Conservation (phyloP, 495 filamentous ascomycete genomes). For the Tuber borchii region DNA sequence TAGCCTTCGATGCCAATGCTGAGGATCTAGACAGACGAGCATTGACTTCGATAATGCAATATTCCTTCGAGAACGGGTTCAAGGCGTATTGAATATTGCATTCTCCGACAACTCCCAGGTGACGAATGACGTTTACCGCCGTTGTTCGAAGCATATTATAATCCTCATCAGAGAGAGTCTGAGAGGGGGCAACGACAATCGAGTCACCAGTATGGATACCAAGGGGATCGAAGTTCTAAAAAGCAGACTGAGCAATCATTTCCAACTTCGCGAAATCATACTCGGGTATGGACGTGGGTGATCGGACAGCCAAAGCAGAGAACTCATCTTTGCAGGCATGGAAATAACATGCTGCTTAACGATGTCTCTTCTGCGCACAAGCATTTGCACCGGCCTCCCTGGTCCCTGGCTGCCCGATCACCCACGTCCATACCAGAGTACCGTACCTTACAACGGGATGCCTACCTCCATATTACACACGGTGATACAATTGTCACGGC, state of each 20-base stretch:
- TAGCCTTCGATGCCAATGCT: slow-evolving; percentile 91
- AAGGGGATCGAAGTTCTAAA: slow-evolving; percentile 84
- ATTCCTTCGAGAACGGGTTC: slow-evolving; percentile 93
- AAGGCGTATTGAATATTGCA: slow-evolving; percentile 99
- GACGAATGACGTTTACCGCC: slow-evolving; percentile 96
- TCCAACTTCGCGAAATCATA: background rate
- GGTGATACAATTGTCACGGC: slow-evolving; percentile 95
- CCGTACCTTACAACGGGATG: background rate
- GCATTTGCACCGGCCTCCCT: no score
- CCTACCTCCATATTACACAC: slow-evolving; percentile 92
- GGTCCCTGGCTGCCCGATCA: no score
- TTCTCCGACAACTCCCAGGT: slow-evolving; percentile 93
- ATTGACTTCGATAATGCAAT: slow-evolving; percentile 99
- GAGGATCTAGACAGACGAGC: slow-evolving; percentile 92
- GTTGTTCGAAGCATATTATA: slow-evolving; percentile 99
- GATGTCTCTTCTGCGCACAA: no score
- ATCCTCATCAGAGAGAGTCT: slow-evolving; percentile 94
- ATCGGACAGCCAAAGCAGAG: no score
- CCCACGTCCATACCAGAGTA: no score
- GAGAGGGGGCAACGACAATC: slow-evolving; percentile 94
- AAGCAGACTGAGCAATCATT: slow-evolving; percentile 4
- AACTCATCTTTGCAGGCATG: no score
- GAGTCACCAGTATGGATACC: slow-evolving; percentile 98
- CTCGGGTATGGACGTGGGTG: no score
- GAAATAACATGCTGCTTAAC: no score